A percentile compares a stretch with the other conserved stretches of the same genome.
phyloP scores from a whole-genome alignment of 139 green algal species.

The Haematococcus sp. region DNA sequence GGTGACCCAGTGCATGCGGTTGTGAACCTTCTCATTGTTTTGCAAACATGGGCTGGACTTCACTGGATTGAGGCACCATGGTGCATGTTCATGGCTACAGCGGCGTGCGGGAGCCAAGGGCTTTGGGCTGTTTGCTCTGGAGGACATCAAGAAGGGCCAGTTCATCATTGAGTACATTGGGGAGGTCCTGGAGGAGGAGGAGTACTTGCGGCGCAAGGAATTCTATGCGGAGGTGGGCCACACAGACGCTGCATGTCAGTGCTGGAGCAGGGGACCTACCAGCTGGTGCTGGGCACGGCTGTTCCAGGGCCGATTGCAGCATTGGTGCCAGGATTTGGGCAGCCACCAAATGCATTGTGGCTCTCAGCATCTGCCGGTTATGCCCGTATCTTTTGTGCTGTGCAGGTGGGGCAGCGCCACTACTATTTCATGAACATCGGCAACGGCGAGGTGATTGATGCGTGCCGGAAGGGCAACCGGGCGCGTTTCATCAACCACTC shows the following conservation, averaged over 20 bases:
- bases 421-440: constrained; percentile 99
- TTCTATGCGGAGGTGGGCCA: constrained; percentile 66
- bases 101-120: constrained; percentile 81
- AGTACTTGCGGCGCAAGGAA: constrained; percentile 86
- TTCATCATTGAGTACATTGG: constrained; percentile 99
- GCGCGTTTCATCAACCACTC: constrained; percentile 98
- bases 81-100: constrained; percentile 37
- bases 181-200: constrained; percentile 91
- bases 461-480: constrained; percentile 84
- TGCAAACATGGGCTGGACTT: too few relatives aligned
- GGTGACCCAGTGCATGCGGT: too few relatives aligned
- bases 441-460: constrained; percentile 97
- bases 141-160: constrained; percentile 75
- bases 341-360: too few relatives aligned
- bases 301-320: too few relatives aligned
- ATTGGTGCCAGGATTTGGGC: too few relatives aligned
- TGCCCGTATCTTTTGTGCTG: too few relatives aligned
- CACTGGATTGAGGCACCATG: too few relatives aligned
- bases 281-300: too few relatives aligned
- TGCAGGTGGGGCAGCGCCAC: constrained; percentile 77
- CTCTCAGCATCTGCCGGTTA: too few relatives aligned
- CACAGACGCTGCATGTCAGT: constrained; percentile 4
- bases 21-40: too few relatives aligned
- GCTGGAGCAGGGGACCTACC: too few relatives aligned
- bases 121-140: constrained; percentile 80